Evolutionary conservation across 1,284 basidiomycete genomes (phyloP).

Genomic region (Coniferiporia weirii): DNA sequence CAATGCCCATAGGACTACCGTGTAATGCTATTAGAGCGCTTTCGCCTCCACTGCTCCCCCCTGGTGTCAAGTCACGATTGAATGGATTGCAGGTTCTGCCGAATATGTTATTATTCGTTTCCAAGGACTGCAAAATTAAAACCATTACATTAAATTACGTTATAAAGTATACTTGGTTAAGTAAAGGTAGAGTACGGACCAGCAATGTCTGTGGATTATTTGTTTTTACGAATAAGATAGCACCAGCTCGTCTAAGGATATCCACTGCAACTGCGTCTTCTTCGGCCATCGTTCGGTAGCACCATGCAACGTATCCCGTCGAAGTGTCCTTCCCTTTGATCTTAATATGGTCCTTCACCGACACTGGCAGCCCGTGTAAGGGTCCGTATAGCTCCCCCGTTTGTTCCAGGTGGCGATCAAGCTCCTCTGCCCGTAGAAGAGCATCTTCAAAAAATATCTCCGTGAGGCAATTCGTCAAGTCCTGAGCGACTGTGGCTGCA

Average conservation of each 20-base stretch:
- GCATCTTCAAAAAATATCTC: constrained; percentile 52
- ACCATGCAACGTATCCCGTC: constrained; percentile 49
- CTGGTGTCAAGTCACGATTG: constrained; percentile 47
- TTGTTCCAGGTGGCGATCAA: constrained; percentile 43
- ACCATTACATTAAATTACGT: neutral
- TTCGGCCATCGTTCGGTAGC: constrained; percentile 36
- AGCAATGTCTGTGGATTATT: constrained; percentile 51
- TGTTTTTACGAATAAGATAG: constrained; percentile 54
- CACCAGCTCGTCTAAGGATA: constrained; percentile 46
- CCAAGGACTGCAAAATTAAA: constrained; percentile 35
- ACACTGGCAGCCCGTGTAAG: constrained; percentile 55
- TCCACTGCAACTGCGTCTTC: constrained; percentile 42
- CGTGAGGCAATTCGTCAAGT: constrained; percentile 48
- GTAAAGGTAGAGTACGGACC: constrained; percentile 27
- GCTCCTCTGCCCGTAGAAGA: constrained; percentile 41
- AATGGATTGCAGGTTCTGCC: constrained; percentile 50
- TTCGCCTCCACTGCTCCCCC: constrained; percentile 63
- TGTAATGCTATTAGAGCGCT: constrained; percentile 55
- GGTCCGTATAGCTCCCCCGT: constrained; percentile 51
- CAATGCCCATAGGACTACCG: constrained; percentile 54
- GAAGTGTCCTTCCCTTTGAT: constrained; percentile 44
- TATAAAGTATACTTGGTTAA: neutral
- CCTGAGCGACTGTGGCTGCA: constrained; percentile 32
- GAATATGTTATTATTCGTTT: constrained; percentile 48
- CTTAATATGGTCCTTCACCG: constrained; percentile 51